Evolutionary conservation across 208 protist genomes (phyloP).

Genomic region (Trypanosoma grayi): DNA sequence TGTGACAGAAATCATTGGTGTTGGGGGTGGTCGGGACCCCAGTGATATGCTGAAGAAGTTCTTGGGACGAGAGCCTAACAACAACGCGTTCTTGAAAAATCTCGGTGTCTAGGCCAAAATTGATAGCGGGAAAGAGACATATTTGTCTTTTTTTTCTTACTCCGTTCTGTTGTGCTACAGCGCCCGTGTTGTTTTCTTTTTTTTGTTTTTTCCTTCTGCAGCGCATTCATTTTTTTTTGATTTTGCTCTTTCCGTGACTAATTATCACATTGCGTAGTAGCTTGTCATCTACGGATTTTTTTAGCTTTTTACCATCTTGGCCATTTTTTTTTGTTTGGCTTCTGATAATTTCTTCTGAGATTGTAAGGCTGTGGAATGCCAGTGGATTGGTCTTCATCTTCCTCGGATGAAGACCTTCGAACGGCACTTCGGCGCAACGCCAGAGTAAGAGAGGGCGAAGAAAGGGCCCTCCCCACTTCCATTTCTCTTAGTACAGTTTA

Average conservation of each 20-base stretch:
- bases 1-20: conserved; percentile 71
- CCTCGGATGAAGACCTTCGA: conserved; percentile 57
- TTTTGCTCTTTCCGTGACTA: not conserved
- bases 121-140: not conserved
- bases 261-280: not conserved
- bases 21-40: conserved; percentile 71
- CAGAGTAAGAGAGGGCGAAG: conserved; percentile 11
- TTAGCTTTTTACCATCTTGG: no score
- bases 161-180: conserved; percentile 9
- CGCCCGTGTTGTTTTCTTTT: conserved; percentile 6
- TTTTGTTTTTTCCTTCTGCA: conserved; percentile 12
- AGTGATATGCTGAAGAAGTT: conserved; percentile 78
- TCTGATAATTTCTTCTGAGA: no score
- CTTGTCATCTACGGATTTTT: no score
- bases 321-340: no score
- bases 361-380: conserved; percentile 12
- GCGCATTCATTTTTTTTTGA: conserved; percentile 2
- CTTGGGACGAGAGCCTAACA: conserved; percentile 81
- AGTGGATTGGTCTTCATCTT: conserved; percentile 64
- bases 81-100: conserved; percentile 68
- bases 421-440: conserved; percentile 39
- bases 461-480: conserved; percentile 16
- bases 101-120: conserved; percentile 45
- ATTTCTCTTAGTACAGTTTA: conserved; percentile 24
- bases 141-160: conserved; percentile 3